phyloP scores from a whole-genome alignment of 768 basidiomycete species.

The Boletus rubescentipes region DNA sequence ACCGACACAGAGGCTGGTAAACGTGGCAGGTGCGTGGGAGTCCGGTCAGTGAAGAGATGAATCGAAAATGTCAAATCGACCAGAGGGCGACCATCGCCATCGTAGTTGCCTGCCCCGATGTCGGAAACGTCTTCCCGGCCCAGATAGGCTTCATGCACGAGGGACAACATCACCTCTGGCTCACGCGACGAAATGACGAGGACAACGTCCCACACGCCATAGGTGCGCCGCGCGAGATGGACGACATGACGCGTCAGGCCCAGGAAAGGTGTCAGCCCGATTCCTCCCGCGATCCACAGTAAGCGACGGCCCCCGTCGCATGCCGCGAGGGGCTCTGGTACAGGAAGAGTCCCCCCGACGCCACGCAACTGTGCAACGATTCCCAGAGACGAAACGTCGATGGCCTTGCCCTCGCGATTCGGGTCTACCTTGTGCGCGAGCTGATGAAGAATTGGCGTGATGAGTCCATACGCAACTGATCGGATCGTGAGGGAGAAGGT shows the following conservation, averaged over 20 bases:
- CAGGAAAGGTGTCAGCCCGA: slow-evolving; percentile 65
- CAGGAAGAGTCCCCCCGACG: slow-evolving; percentile 48
- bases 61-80: slow-evolving; percentile 18
- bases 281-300: slow-evolving; percentile 64
- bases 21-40: not conserved
- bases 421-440: slow-evolving; percentile 31
- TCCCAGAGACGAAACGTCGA: slow-evolving; percentile 31
- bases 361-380: slow-evolving; percentile 50
- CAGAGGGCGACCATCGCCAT: not conserved
- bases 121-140: not conserved
- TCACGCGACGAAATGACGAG: slow-evolving; percentile 54
- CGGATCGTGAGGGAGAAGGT: slow-evolving; percentile 53
- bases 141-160: slow-evolving; percentile 36
- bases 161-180: slow-evolving; percentile 47
- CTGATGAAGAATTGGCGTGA: slow-evolving; percentile 56
- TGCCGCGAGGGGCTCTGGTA: slow-evolving; percentile 20
- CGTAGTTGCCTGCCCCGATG: not conserved
- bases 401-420: not conserved
- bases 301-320: slow-evolving; percentile 33
- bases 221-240: slow-evolving; percentile 11
- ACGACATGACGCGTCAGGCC: slow-evolving; percentile 41
- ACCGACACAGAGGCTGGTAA: slow-evolving; percentile 12
- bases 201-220: slow-evolving; percentile 41
- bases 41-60: slow-evolving; percentile 14
- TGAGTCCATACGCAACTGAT: slow-evolving; percentile 48